A percentile compares a stretch with the other conserved stretches of the same genome.
Conservation (phyloP, 2,329 filamentous ascomycete genomes). For the Ophiocordyceps sinensis region DNA sequence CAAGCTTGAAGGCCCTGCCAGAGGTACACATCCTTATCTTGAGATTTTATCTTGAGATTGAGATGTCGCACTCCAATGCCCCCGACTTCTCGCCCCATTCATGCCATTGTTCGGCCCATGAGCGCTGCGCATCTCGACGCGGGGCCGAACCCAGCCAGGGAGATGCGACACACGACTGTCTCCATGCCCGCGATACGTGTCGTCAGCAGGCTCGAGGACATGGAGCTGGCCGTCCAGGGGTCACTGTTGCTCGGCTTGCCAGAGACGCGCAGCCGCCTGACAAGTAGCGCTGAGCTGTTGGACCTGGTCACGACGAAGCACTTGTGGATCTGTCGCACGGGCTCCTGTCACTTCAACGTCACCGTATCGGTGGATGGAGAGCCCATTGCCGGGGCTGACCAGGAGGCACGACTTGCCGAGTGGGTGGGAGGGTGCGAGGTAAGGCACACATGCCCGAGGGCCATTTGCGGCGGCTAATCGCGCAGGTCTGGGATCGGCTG, state of each 20-base stretch:
- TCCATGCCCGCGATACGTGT: slow-evolving; percentile 12
- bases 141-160: background rate
- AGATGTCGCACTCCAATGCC: no score
- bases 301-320: slow-evolving; percentile 8
- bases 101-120: no score
- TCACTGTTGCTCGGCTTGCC: slow-evolving; percentile 14
- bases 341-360: slow-evolving; percentile 15
- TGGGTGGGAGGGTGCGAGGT: slow-evolving; percentile 14
- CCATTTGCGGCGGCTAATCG: no score
- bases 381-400: slow-evolving; percentile 3
- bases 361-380: slow-evolving; percentile 10
- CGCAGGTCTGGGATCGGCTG: slow-evolving; percentile 17
- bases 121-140: no score
- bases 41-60: no score
- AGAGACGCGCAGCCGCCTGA: slow-evolving; percentile 1
- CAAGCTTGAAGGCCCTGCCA: no score
- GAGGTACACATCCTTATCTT: no score
- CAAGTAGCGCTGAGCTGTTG: slow-evolving; percentile 11
- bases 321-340: slow-evolving; percentile 19
- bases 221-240: slow-evolving; percentile 11
- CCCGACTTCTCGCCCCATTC: no score
- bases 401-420: slow-evolving; percentile 5
- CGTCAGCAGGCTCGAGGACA: slow-evolving; percentile 7
- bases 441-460: background rate
- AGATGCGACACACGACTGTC: slow-evolving; percentile 6